Percentiles rank a stretch among this genome's conserved stretches.
Conservation (phyloP, 768 basidiomycete species). For the Cystobasidiopsis lactophilus region DNA sequence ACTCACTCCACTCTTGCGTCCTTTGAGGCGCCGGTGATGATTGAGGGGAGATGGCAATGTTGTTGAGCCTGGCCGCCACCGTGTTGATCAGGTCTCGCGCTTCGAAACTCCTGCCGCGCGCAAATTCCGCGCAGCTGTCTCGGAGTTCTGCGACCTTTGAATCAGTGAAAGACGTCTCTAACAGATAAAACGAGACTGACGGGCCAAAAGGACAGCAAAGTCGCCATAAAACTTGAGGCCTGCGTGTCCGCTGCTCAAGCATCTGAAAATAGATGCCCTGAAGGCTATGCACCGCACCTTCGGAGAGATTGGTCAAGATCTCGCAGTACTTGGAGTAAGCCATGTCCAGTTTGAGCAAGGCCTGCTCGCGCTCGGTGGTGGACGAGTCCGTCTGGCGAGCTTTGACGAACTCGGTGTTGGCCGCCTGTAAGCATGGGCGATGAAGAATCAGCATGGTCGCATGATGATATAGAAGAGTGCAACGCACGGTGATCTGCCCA, state of each 20-base stretch:
- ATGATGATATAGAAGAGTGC: constrained; percentile 23
- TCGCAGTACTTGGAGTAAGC: constrained; percentile 76
- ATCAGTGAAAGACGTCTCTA: background rate
- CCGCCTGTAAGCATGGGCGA: constrained; percentile 27
- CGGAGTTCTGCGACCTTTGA: too few species aligned
- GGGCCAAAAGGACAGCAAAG: constrained; percentile 40
- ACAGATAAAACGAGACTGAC: constrained; percentile 7
- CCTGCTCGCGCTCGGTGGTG: constrained; percentile 58
- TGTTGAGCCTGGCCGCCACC: constrained; percentile 1
- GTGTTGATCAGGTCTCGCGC: constrained; percentile 36
- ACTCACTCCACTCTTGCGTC: too few species aligned
- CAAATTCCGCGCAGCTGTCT: constrained; percentile 42
- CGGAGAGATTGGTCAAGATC: constrained; percentile 59
- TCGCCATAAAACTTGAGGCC: constrained; percentile 64
- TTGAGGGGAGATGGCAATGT: too few species aligned
- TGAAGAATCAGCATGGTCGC: background rate
- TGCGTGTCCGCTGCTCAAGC: background rate
- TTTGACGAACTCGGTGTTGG: constrained; percentile 50
- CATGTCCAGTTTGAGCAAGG: constrained; percentile 56
- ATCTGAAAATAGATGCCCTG: background rate
- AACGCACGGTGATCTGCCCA: constrained; percentile 46
- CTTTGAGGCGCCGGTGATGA: too few species aligned
- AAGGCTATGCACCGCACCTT: constrained; percentile 52
- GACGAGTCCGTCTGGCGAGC: constrained; percentile 55
- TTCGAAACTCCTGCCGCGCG: constrained; percentile 45